Evolutionary conservation across 305 asterid genomes (phyloP).

Genomic region (Petunia hybrid): DNA sequence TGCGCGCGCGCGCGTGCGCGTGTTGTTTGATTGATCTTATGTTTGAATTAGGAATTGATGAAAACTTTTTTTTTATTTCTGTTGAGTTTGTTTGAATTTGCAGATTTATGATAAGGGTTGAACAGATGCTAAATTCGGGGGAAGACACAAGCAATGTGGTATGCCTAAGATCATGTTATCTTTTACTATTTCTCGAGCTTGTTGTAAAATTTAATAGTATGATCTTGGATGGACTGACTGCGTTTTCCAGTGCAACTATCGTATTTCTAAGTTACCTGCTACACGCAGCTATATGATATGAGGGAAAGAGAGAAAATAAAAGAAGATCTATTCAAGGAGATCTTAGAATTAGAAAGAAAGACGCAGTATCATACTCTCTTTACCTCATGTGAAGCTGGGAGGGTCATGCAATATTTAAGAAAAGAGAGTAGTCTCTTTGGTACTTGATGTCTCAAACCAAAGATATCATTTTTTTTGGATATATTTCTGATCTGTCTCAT

Average conservation of each 20-base stretch:
- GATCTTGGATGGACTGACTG: background rate
- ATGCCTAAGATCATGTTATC: constrained; percentile 8
- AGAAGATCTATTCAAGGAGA: background rate
- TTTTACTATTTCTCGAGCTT: background rate
- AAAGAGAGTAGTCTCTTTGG: background rate
- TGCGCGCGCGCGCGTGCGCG: background rate
- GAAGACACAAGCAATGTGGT: constrained; percentile 6
- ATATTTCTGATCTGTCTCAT: background rate
- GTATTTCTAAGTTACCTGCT: background rate
- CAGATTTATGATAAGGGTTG: background rate
- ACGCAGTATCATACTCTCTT: background rate
- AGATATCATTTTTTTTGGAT: background rate
- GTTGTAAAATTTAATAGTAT: constrained; percentile 3
- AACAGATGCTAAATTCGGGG: background rate
- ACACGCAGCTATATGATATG: background rate
- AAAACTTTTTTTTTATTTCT: background rate
- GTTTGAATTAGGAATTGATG: background rate
- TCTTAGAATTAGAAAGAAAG: background rate
- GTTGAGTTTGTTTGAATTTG: background rate
- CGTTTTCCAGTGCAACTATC: background rate
- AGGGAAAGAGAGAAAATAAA: background rate
- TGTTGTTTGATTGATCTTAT: background rate
- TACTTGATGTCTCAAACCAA: constrained; percentile 8
- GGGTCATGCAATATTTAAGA: background rate
- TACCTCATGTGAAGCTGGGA: no score